Conservation (phyloP, 306 rosid genomes). For the Nissolia schottii region DNA sequence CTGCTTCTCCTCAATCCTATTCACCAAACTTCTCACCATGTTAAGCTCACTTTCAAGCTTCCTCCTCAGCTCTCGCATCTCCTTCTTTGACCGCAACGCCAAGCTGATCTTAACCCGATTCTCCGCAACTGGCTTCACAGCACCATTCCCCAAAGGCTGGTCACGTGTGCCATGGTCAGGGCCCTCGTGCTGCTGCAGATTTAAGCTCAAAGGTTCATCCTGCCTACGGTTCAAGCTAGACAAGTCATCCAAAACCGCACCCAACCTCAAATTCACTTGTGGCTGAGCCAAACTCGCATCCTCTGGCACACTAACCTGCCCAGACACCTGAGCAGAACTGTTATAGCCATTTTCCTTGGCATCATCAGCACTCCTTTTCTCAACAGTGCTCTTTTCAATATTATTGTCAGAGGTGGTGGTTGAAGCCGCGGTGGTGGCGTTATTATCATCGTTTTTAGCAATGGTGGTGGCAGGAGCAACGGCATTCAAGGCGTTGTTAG, state of each 20-base stretch:
- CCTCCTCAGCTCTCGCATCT: constrained; percentile 47
- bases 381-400: background rate
- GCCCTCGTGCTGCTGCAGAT: constrained; percentile 1
- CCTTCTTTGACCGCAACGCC: constrained; percentile 48
- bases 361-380: constrained; percentile 5
- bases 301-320: constrained; percentile 9
- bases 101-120: constrained; percentile 36
- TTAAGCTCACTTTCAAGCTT: constrained; percentile 64
- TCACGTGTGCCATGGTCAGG: constrained; percentile 27
- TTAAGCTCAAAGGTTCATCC: constrained; percentile 17
- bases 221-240: constrained; percentile 34
- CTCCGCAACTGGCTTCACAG: constrained; percentile 25
- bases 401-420: background rate
- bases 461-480: background rate
- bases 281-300: constrained; percentile 40
- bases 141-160: constrained; percentile 45
- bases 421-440: background rate
- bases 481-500: constrained; percentile 4
- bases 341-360: constrained; percentile 10
- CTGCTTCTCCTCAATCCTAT: constrained; percentile 69
- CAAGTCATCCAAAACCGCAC: constrained; percentile 44
- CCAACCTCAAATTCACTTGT: constrained; percentile 29
- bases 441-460: background rate
- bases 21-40: constrained; percentile 58
- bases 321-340: constrained; percentile 21